A percentile compares a stretch with the other conserved stretches of the same genome.
These are phyloP conservation scores for Crotalaria pallida DNA, from an alignment of 306 rosid species.

Conservation along the genomic window DNA sequence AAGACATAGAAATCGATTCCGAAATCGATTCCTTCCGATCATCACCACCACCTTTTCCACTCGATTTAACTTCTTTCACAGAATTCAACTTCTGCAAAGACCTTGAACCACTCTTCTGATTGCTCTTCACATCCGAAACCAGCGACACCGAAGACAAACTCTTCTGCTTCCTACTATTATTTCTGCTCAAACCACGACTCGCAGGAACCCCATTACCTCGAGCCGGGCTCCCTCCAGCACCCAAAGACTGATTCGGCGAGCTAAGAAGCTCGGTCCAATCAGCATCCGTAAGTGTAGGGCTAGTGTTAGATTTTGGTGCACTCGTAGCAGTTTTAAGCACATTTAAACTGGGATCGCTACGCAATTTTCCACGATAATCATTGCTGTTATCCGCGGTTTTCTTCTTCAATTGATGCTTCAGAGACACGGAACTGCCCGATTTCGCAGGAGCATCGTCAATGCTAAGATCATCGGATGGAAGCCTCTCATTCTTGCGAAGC, in stretches of 20 bases:
- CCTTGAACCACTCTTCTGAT: slow-evolving; percentile 37
- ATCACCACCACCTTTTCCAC: slow-evolving; percentile 54
- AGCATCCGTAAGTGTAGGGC: slow-evolving; percentile 50
- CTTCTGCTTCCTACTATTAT: slow-evolving; percentile 49
- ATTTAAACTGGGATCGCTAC: slow-evolving; percentile 46
- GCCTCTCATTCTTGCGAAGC: slow-evolving; percentile 68
- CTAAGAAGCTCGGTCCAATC: slow-evolving; percentile 94
- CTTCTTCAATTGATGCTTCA: slow-evolving; percentile 83
- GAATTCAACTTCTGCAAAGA: slow-evolving; percentile 35
- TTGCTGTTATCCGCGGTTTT: slow-evolving; percentile 36
- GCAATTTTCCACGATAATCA: slow-evolving; percentile 54
- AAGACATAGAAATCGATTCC: slow-evolving; percentile 37
- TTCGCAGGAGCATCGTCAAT: slow-evolving; percentile 38
- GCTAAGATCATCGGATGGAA: slow-evolving; percentile 38
- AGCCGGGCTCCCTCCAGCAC: slow-evolving; percentile 31
- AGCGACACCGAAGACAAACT: slow-evolving; percentile 27
- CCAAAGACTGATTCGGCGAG: slow-evolving; percentile 38
- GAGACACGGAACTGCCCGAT: slow-evolving; percentile 48
- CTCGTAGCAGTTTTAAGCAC: slow-evolving; percentile 28
- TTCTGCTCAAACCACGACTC: slow-evolving; percentile 45
- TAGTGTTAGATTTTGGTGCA: slow-evolving; percentile 42
- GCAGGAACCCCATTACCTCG: slow-evolving; percentile 38
- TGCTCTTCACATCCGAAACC: slow-evolving; percentile 44
- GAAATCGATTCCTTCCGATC: slow-evolving; percentile 50
- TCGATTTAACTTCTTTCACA: slow-evolving; percentile 38